Percentiles rank a stretch among this genome's conserved stretches.
These are phyloP conservation scores for Wickerhamiella musiphila DNA, from an alignment of 805 yeast species.

Conservation along the genomic window DNA sequence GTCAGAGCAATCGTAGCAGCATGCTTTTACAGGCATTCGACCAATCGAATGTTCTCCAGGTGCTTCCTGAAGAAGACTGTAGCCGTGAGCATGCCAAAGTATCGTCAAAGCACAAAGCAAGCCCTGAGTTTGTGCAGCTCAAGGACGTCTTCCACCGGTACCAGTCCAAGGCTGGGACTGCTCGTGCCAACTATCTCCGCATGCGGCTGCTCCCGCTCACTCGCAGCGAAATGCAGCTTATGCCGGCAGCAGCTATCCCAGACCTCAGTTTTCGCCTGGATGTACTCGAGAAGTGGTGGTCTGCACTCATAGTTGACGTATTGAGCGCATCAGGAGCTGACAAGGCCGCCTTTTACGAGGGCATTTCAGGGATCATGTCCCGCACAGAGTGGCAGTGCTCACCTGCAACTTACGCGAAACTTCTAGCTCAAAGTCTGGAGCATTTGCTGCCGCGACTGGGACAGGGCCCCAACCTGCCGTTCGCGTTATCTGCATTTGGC, in stretches of 20 bases:
- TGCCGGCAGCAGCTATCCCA: constrained; percentile 8
- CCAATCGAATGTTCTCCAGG: background rate
- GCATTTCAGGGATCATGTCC: constrained; percentile 22
- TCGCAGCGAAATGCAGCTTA: constrained; percentile 11
- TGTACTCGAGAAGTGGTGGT: constrained; percentile 25
- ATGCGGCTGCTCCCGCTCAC: constrained; percentile 27
- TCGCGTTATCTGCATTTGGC: constrained; percentile 44
- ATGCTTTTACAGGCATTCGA: constrained; percentile 1
- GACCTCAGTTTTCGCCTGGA: constrained; percentile 13
- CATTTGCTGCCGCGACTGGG: constrained; percentile 32
- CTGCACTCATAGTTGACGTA: constrained; percentile 17
- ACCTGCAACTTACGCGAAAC: constrained; percentile 9
- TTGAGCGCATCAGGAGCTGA: constrained; percentile 21
- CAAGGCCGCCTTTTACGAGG: constrained; percentile 25
- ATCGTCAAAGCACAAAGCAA: background rate
- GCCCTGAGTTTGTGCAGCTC: constrained; percentile 7
- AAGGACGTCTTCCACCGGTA: constrained; percentile 9
- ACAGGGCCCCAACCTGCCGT: constrained; percentile 30
- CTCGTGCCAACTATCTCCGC: constrained; percentile 23
- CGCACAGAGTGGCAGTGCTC: constrained; percentile 24
- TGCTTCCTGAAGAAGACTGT: constrained; percentile 1
- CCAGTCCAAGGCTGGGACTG: constrained; percentile 6
- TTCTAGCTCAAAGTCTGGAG: constrained; percentile 35
- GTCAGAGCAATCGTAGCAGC: constrained; percentile 3
- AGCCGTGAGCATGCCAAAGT: constrained; percentile 4